phyloP scores from a whole-genome alignment of 2,329 filamentous ascomycete genomes.

The Orbilia brochopaga region DNA sequence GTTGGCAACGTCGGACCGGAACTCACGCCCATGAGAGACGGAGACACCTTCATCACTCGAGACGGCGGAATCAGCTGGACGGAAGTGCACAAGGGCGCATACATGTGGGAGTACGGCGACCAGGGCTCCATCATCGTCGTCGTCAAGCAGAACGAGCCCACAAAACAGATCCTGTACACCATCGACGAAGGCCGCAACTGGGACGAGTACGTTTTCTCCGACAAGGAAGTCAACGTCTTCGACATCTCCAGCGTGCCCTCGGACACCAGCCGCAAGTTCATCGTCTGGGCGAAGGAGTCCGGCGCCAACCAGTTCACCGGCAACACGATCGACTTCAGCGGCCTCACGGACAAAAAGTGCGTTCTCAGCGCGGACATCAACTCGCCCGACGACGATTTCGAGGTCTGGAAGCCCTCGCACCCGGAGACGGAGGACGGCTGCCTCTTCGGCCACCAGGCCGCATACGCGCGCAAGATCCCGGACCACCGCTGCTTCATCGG shows the following conservation, averaged over 20 bases:
- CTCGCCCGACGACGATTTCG: slow-evolving; percentile 71
- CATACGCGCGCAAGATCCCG: slow-evolving; percentile 89
- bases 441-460: slow-evolving; percentile 86
- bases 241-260: slow-evolving; percentile 88
- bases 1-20: slow-evolving; percentile 85
- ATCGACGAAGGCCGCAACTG: slow-evolving; percentile 81
- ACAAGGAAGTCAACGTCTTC: slow-evolving; percentile 71
- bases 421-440: slow-evolving; percentile 79
- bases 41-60: slow-evolving; percentile 86
- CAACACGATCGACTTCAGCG: slow-evolving; percentile 86
- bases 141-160: slow-evolving; percentile 72
- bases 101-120: slow-evolving; percentile 94
- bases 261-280: slow-evolving; percentile 86
- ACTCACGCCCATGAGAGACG: slow-evolving; percentile 71
- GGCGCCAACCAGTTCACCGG: slow-evolving; percentile 67
- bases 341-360: slow-evolving; percentile 76
- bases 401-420: slow-evolving; percentile 85
- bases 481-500: slow-evolving; percentile 82
- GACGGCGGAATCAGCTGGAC: slow-evolving; percentile 92
- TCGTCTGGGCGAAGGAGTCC: slow-evolving; percentile 78
- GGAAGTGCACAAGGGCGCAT: slow-evolving; percentile 81
- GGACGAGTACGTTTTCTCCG: slow-evolving; percentile 72
- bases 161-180: slow-evolving; percentile 75
- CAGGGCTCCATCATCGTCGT: slow-evolving; percentile 92
- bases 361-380: slow-evolving; percentile 63